Evolutionary conservation across 2,329 filamentous ascomycete species (phyloP), one percentile per base, ranked within the genome.

Genomic region (Neoarthrinium moseri): DNA sequence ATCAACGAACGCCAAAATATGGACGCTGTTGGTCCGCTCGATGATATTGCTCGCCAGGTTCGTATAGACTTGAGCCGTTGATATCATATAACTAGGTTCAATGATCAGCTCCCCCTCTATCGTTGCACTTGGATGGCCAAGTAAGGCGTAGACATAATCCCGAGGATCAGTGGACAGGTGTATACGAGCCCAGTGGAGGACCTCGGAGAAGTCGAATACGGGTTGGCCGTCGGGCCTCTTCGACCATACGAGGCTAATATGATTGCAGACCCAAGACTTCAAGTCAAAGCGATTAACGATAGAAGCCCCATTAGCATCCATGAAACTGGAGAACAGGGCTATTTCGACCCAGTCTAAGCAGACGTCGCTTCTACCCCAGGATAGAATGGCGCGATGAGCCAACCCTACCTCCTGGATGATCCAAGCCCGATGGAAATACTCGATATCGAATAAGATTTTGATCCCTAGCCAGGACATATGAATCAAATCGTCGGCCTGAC

Each of bases 391-490:
- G 11, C 23, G 30, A 2, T 18, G 20, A 15, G 41, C 41, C 4
- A 44, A 32, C 2, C 41, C 41, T 15, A 44, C 41, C 20, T 36
- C 41, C 27, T 44, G 41, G 17, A 44, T 44, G 21, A 44, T 44
- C 41, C 32, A 44, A 11, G 27, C 40, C 3, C 40, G 29, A 26
- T 43, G 41, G n/a, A 44, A 44, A 12, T 44, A 44, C 29, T 44
- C 30, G 15, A 44, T 27, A 17, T 44, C 41, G 17, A 44, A 44
- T 6, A 36, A 11, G 7, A 24, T 36, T 20, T 44, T 44, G 30
- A 44, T 44, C 6, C 11, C 30, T 6, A 44, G 30, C 41, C 41
- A 44, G 4, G 41, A 44, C 20, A 29, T 44, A 24, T 44, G 41
- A 17, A 36, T 36, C 3, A 33, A 12, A 18, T 42, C 39, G 27